Evolutionary conservation across 306 rosid genomes (phyloP).

Genomic region (Acacia melanoxylon): DNA sequence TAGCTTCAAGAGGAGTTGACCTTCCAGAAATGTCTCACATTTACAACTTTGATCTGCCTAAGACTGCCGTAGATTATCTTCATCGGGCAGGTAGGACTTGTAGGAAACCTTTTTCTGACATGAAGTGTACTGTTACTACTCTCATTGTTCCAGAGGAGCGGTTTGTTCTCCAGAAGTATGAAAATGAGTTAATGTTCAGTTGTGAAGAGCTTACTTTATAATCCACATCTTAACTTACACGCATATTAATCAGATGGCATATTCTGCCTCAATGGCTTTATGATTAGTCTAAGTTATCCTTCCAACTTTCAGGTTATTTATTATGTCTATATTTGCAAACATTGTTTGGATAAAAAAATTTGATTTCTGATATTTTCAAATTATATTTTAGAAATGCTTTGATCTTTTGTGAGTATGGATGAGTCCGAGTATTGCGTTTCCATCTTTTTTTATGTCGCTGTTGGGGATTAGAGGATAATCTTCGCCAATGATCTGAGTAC

Average conservation of each 20-base stretch:
- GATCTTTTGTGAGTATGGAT: neutral
- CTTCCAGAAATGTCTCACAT: slow-evolving; percentile 88
- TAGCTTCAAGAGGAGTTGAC: slow-evolving; percentile 93
- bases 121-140: slow-evolving; percentile 70
- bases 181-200: slow-evolving; percentile 73
- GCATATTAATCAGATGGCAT: slow-evolving; percentile 5
- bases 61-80: slow-evolving; percentile 77
- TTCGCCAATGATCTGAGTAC: neutral
- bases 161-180: slow-evolving; percentile 84
- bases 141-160: slow-evolving; percentile 65
- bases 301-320: slow-evolving; percentile 8
- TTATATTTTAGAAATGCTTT: neutral
- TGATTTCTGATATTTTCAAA: neutral
- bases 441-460: neutral
- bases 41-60: slow-evolving; percentile 87
- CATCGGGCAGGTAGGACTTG: slow-evolving; percentile 97
- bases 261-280: slow-evolving; percentile 27
- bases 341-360: neutral
- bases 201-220: slow-evolving; percentile 62
- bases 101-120: slow-evolving; percentile 81
- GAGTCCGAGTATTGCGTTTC: neutral
- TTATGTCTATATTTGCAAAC: neutral
- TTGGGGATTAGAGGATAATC: neutral
- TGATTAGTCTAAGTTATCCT: neutral
- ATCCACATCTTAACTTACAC: slow-evolving; percentile 16